Conservation (phyloP, 495 filamentous ascomycete species). For the Platismatia glauca region DNA sequence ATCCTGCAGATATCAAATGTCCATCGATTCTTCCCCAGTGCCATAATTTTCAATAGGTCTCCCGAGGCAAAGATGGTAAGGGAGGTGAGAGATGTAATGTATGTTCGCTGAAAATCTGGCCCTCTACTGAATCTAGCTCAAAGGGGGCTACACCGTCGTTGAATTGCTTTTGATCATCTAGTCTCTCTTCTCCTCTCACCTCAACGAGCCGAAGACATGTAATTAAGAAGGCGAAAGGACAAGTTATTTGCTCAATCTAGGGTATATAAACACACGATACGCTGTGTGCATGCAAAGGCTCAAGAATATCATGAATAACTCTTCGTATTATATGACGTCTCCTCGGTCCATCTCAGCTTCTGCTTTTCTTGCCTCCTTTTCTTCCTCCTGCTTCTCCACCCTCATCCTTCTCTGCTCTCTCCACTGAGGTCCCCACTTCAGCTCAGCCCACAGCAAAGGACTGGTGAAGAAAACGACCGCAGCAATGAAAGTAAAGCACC, state of each 20-base stretch:
- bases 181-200: not conserved
- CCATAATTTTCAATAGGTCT: not conserved
- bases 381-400: conserved; percentile 8
- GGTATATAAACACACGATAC: too few relatives aligned
- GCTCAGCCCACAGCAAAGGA: conserved; percentile 33
- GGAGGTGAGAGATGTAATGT: not conserved
- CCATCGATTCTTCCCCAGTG: not conserved
- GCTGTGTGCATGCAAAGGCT: too few relatives aligned
- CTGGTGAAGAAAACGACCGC: conserved; percentile 33
- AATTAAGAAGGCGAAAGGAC: not conserved
- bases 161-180: too few relatives aligned
- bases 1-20: not conserved
- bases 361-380: conserved; percentile 9
- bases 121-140: not conserved
- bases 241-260: not conserved
- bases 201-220: not conserved
- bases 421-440: conserved; percentile 41
- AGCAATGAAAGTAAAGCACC: conserved; percentile 53
- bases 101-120: not conserved
- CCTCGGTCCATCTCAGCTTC: not conserved
- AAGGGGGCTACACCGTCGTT: not conserved
- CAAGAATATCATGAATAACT: too few relatives aligned
- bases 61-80: not conserved
- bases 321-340: not conserved
- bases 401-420: conserved; percentile 29